These are phyloP conservation scores for Earliella scabrosa DNA, from an alignment of 1,284 basidiomycete genomes.

Conservation along the genomic window DNA sequence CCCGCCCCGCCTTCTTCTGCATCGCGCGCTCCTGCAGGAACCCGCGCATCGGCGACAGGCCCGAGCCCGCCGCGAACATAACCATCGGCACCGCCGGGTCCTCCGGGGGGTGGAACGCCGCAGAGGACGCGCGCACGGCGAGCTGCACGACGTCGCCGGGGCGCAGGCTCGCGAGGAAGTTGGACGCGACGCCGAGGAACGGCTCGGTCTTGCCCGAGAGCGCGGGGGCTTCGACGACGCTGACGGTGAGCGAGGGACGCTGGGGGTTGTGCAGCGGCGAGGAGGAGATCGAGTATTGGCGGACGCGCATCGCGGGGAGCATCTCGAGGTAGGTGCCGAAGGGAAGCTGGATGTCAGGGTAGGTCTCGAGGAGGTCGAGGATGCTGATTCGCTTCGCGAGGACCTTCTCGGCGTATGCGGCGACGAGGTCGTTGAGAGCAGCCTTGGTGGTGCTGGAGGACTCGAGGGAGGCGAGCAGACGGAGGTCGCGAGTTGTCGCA, in stretches of 20 bases:
- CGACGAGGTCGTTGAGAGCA: constrained; percentile 34
- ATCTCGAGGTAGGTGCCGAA: constrained; percentile 46
- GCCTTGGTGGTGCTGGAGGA: constrained; percentile 23
- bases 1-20: constrained; percentile 49
- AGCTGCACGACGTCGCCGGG: constrained; percentile 50
- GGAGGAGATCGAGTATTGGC: constrained; percentile 59
- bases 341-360: constrained; percentile 44
- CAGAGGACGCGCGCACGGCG: constrained; percentile 46
- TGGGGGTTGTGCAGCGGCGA: constrained; percentile 51
- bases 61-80: constrained; percentile 54
- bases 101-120: constrained; percentile 51
- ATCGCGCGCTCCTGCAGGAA: constrained; percentile 58
- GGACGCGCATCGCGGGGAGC: constrained; percentile 52
- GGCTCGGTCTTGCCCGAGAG: constrained; percentile 37
- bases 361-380: constrained; percentile 48
- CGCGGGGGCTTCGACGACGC: constrained; percentile 45
- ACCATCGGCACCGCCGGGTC: constrained; percentile 49
- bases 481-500: constrained; percentile 44
- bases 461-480: constrained; percentile 17
- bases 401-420: constrained; percentile 41
- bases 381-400: constrained; percentile 45
- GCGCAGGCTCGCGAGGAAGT: constrained; percentile 47
- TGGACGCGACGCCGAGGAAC: constrained; percentile 55
- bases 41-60: constrained; percentile 56
- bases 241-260: constrained; percentile 50